These are phyloP conservation scores for Lumnitzera littorea DNA, from an alignment of 345 rosid genomes.

Conservation along the genomic window DNA sequence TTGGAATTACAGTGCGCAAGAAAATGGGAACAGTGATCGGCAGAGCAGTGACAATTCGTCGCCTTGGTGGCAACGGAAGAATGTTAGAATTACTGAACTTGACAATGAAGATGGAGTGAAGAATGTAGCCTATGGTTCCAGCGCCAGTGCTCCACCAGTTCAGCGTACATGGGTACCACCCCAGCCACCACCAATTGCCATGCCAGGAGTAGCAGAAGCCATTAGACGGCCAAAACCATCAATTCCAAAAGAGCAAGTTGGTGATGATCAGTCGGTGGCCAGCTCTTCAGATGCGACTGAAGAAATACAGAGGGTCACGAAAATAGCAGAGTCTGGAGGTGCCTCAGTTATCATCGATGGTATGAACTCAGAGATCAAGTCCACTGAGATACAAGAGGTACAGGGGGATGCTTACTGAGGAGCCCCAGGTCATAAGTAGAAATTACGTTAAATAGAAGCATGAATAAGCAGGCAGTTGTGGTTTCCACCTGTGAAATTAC, in stretches of 20 bases:
- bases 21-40: conserved; percentile 33
- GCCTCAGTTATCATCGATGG: conserved; percentile 21
- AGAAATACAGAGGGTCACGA: conserved; percentile 70
- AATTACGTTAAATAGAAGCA: too few relatives aligned
- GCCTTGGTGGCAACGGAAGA: conserved; percentile 80
- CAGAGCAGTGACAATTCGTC: conserved; percentile 23
- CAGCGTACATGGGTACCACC: conserved; percentile 91
- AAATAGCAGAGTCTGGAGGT: conserved; percentile 62
- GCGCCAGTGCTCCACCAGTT: conserved; percentile 39
- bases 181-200: conserved; percentile 85
- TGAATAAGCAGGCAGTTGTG: too few relatives aligned
- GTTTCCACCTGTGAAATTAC: too few relatives aligned
- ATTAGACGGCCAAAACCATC: conserved; percentile 67
- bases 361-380: conserved; percentile 22
- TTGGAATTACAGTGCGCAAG: conserved; percentile 28
- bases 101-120: conserved; percentile 47
- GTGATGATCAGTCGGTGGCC: conserved; percentile 33
- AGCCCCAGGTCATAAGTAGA: too few relatives aligned
- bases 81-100: conserved; percentile 49
- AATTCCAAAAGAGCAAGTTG: conserved; percentile 46
- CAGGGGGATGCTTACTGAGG: conserved; percentile 25
- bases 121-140: conserved; percentile 24
- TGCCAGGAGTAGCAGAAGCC: conserved; percentile 95
- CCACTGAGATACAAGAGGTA: conserved; percentile 55
- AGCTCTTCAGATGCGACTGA: conserved; percentile 27